Base-by-base conservation (phyloP, 164 flowering plant species). In the Protea cynaroides region DNA sequence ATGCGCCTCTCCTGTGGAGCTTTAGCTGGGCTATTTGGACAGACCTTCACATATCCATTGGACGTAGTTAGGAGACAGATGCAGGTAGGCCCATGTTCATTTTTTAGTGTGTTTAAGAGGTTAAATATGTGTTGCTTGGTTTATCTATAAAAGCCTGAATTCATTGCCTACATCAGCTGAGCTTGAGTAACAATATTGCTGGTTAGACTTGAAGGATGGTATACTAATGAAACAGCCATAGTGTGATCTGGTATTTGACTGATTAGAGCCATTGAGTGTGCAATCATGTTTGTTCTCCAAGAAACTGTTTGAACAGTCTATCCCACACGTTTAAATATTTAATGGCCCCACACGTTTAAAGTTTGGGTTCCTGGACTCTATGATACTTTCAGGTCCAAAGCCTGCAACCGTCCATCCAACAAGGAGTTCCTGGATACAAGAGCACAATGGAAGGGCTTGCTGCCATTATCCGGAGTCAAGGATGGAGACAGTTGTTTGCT, bases 31-130 rank as follows among this genome's bases (percentile, higher is more conserved):
- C 79, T 94, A 56, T 81, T 94, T 58, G 99, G 99, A 38, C 99
- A 91, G 76, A 91, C 96, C 34, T 74, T 91, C 65, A 91, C 97
- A 37, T 94, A 91, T 71, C 99, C 99, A 18, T 73, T 94, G 58
- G 99, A 94, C 79, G 99, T 94, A 69, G 96, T 94, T 36, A 77
- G 96, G 71, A 82, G 99, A 69, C 99, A 89, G 67, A 94, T 94
- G 99, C 99, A 94, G 97, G 99, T 94, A 78, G 40, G 5, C 18
- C 1, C 15, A 52, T 19, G 14, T 5, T 8, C 1, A 24, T n/a
- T 58, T 22, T 22, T 29, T 62, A 2, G n/a, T 58, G n/a, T 51
- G 24, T 4, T 58, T 14, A 0, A 0, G 34, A 29, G 34, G 24
- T 65, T 0, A 0, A 8, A 52, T 7, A 17, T 38, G 17, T 53